Percentiles rank a stretch among this genome's conserved stretches.
phyloP scores from a whole-genome alignment of 78 protist genomes.

The Guillardia theta region DNA sequence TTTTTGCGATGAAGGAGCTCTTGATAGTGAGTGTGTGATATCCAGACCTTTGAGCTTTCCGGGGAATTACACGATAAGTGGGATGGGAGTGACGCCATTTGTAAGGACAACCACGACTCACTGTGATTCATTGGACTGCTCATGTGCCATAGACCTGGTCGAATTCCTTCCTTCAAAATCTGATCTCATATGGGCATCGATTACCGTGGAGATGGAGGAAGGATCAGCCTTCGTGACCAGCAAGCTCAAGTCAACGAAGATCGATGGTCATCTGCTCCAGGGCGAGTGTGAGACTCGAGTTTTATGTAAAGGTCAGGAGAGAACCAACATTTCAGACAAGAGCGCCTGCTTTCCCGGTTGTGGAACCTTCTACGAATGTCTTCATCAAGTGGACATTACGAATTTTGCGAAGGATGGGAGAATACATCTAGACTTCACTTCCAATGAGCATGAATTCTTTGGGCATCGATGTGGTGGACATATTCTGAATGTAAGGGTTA shows the following conservation, averaged over 20 bases:
- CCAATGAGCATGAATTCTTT: neutral
- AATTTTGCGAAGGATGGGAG: neutral
- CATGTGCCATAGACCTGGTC: neutral
- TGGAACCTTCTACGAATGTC: neutral
- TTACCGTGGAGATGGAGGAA: neutral
- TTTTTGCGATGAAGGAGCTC: conserved; percentile 10
- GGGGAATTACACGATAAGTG: neutral
- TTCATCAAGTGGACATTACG: neutral
- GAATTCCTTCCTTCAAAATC: neutral
- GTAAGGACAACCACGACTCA: neutral
- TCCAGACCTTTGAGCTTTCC: neutral
- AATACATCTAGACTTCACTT: neutral
- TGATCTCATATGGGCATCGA: neutral
- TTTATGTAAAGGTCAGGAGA: neutral
- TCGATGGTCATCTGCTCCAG: neutral
- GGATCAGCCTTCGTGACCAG: no score
- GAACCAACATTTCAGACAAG: neutral
- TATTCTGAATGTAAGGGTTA: neutral
- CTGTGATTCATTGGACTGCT: neutral
- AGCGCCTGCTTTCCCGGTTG: neutral
- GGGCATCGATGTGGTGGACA: neutral
- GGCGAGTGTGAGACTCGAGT: neutral
- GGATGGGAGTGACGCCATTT: neutral
- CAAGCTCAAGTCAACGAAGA: neutral
- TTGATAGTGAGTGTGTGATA: neutral